Conservation (phyloP, 768 basidiomycete genomes). For the Mycena leptocephala region DNA sequence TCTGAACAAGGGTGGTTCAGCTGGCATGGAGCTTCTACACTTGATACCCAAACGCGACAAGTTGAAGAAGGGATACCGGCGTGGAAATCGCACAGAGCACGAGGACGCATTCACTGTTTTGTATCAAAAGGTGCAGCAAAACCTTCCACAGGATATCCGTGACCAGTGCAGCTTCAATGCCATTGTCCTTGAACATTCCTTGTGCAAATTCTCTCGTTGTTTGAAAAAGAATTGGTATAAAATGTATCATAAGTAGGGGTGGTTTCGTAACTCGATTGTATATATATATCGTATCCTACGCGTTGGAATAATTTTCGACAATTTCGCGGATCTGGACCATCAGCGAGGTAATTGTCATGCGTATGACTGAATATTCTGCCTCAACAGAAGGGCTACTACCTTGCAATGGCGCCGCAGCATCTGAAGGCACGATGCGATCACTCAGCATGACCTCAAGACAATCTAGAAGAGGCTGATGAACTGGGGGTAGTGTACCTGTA, state of each 20-base stretch:
- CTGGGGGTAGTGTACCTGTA: not conserved
- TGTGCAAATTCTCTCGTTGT: not conserved
- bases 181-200: not conserved
- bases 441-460: not conserved
- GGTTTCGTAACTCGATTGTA: not conserved
- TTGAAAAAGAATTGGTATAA: not conserved
- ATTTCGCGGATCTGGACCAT: not conserved
- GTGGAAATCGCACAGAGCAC: not conserved
- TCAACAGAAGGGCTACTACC: not conserved
- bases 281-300: not conserved
- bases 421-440: not conserved
- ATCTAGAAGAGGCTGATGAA: not conserved
- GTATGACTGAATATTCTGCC: not conserved
- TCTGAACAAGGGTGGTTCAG: conserved; percentile 18
- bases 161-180: not conserved
- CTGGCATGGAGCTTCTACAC: conserved; percentile 2
- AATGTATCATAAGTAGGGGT: not conserved
- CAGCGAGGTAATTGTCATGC: not conserved
- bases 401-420: not conserved
- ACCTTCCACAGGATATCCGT: not conserved
- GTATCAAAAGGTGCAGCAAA: not conserved
- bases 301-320: not conserved
- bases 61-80: not conserved
- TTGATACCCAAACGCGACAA: not conserved
- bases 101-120: not conserved